These are phyloP conservation scores for Plasmodium malariae DNA, from an alignment of 169 alveolate genomes.

Conservation along the genomic window DNA sequence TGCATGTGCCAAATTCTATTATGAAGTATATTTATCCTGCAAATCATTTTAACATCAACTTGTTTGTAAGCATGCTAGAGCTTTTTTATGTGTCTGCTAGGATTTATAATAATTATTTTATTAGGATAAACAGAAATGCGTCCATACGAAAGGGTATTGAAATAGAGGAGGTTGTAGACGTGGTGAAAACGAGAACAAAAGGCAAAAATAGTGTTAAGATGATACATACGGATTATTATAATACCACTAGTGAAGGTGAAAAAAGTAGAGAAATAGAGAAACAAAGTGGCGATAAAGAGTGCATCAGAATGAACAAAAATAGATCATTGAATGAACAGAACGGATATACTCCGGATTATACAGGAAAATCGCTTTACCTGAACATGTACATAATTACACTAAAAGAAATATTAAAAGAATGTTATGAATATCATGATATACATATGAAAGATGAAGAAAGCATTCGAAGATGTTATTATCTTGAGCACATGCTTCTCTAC, in stretches of 20 bases:
- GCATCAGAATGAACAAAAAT: background rate
- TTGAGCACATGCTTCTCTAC: conserved; percentile 44
- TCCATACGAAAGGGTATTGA: background rate
- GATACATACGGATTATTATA: background rate
- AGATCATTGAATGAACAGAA: background rate
- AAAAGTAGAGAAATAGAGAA: background rate
- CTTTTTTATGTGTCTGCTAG: conserved; percentile 35
- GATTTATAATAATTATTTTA: conserved; percentile 44
- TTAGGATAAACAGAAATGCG: background rate
- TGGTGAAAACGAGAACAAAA: background rate
- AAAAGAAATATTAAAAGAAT: conserved; percentile 45
- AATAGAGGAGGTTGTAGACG: background rate
- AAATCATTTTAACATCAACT: conserved; percentile 37
- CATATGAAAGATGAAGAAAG: conserved; percentile 50
- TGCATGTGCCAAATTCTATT: conserved; percentile 41
- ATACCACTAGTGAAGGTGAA: background rate
- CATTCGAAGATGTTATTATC: background rate
- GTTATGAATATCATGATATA: conserved; percentile 31
- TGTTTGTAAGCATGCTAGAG: conserved; percentile 43
- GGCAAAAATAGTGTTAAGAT: too few species aligned
- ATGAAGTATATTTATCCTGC: conserved; percentile 9
- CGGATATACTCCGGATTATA: background rate
- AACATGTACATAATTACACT: conserved; percentile 29
- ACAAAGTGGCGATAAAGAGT: background rate
- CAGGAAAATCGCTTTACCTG: background rate